Evolutionary conservation across 2,329 filamentous ascomycete genomes (phyloP).

Genomic region (Ascocoryne sarcoides): DNA sequence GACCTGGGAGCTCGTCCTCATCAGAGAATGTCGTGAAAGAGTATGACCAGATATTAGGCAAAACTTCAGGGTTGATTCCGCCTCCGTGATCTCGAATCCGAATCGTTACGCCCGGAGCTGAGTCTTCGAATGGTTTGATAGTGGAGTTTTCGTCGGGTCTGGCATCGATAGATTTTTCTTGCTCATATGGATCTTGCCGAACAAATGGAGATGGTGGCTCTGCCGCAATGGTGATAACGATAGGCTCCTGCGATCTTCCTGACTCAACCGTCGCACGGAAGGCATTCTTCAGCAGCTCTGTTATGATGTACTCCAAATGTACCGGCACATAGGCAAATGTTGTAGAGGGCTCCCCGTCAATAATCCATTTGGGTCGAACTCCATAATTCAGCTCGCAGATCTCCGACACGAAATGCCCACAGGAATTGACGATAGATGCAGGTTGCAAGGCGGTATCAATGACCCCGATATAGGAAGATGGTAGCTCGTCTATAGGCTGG

Average conservation of each 20-base stretch:
- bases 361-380: slow-evolving; percentile 67
- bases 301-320: slow-evolving; percentile 95
- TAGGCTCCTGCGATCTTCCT: slow-evolving; percentile 66
- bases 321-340: slow-evolving; percentile 90
- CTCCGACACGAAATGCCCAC: slow-evolving; percentile 85
- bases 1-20: slow-evolving; percentile 37
- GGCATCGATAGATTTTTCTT: background rate
- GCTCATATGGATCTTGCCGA: background rate
- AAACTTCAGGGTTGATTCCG: slow-evolving; percentile 76
- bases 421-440: slow-evolving; percentile 70
- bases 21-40: slow-evolving; percentile 92
- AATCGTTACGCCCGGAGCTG: slow-evolving; percentile 81
- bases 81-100: slow-evolving; percentile 93
- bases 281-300: slow-evolving; percentile 91
- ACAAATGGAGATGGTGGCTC: slow-evolving; percentile 30
- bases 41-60: slow-evolving; percentile 91
- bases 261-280: slow-evolving; percentile 89
- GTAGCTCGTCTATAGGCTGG: slow-evolving; percentile 38
- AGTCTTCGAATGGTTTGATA: slow-evolving; percentile 51
- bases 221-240: slow-evolving; percentile 86
- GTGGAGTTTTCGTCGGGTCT: slow-evolving; percentile 18
- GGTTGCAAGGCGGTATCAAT: slow-evolving; percentile 87
- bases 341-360: slow-evolving; percentile 81
- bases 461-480: slow-evolving; percentile 75
- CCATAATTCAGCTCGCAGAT: slow-evolving; percentile 97